Evolutionary conservation across 2,329 filamentous ascomycete genomes (phyloP).

Genomic region (Elsinoe perseae): DNA sequence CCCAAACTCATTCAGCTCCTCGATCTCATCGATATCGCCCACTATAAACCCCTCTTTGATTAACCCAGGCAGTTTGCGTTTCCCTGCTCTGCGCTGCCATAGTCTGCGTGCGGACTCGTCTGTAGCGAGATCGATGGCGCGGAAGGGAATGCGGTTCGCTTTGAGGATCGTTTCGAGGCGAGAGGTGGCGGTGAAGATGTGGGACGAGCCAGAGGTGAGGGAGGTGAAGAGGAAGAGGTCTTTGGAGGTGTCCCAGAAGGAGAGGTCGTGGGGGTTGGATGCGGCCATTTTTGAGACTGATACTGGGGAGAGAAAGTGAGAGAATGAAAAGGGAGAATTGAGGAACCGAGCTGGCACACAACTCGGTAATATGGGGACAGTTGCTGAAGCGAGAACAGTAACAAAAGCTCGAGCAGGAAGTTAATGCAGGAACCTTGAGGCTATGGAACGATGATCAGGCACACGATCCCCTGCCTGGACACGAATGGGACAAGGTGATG

Average conservation of each 20-base stretch:
- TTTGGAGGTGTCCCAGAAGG: constrained; percentile 39
- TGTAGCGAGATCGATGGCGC: constrained; percentile 81
- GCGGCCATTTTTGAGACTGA: background rate
- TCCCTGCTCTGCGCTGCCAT: constrained; percentile 76
- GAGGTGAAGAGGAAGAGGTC: constrained; percentile 90
- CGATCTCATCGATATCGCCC: constrained; percentile 83
- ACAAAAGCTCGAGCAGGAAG: background rate
- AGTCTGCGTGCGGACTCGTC: constrained; percentile 82
- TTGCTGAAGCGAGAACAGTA: background rate
- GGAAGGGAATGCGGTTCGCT: constrained; percentile 89
- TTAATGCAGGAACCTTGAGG: background rate
- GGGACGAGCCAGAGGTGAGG: constrained; percentile 86
- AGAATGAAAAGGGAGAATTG: no score
- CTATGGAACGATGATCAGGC: background rate
- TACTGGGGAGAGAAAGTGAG: background rate
- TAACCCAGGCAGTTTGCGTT: constrained; percentile 79
- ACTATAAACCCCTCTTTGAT: constrained; percentile 81
- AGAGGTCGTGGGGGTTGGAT: constrained; percentile 30
- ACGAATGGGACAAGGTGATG: background rate
- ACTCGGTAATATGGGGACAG: no score
- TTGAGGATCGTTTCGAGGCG: constrained; percentile 93
- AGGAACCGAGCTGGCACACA: no score
- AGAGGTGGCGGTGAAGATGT: constrained; percentile 92
- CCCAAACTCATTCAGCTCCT: constrained; percentile 99
- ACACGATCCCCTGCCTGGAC: background rate